Percentiles rank a stretch among this genome's conserved stretches.
phyloP scores from a whole-genome alignment of 495 filamentous ascomycete genomes.

The Parathielavia hyrcaniae region DNA sequence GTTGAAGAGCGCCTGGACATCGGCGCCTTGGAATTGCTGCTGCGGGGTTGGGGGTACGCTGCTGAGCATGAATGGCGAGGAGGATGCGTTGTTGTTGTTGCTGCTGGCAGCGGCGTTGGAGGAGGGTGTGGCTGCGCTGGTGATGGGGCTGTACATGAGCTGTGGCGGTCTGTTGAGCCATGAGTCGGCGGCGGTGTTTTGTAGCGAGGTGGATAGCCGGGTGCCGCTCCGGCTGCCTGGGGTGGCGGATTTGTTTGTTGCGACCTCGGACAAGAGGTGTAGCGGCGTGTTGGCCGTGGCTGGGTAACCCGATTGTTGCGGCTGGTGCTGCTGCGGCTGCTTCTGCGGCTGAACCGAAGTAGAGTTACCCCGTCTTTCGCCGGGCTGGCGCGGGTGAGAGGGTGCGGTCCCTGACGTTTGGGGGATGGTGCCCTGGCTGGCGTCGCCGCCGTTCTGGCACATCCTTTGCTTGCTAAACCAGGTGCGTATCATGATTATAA shows the following conservation, averaged over 20 bases:
- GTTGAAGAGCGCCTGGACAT: no score
- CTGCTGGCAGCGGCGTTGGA: neutral
- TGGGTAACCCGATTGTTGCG: constrained; percentile 24
- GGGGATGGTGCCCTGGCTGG: constrained; percentile 10
- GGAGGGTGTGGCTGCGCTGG: neutral
- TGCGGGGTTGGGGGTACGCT: neutral
- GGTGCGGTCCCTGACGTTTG: constrained; percentile 4
- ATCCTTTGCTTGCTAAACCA: constrained; percentile 56
- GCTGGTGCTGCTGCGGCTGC: constrained; percentile 11
- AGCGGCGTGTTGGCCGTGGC: constrained; percentile 49
- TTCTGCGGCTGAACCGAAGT: constrained; percentile 12
- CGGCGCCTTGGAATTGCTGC: no score
- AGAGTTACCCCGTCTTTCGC: constrained; percentile 16
- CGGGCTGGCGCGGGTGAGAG: constrained; percentile 6
- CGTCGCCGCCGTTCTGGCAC: constrained; percentile 11
- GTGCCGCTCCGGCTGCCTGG: neutral
- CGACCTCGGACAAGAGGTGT: constrained; percentile 63
- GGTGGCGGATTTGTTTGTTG: constrained; percentile 49
- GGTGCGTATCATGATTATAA: constrained; percentile 64
- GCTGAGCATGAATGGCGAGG: neutral
- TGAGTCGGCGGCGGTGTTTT: neutral
- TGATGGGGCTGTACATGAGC: constrained; percentile 7
- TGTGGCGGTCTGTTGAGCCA: constrained; percentile 2
- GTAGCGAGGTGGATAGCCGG: constrained; percentile 3
- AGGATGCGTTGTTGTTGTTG: neutral